Evolutionary conservation across 176 grass and related monocot genomes (phyloP).

Genomic region (Oryza longistaminata): DNA sequence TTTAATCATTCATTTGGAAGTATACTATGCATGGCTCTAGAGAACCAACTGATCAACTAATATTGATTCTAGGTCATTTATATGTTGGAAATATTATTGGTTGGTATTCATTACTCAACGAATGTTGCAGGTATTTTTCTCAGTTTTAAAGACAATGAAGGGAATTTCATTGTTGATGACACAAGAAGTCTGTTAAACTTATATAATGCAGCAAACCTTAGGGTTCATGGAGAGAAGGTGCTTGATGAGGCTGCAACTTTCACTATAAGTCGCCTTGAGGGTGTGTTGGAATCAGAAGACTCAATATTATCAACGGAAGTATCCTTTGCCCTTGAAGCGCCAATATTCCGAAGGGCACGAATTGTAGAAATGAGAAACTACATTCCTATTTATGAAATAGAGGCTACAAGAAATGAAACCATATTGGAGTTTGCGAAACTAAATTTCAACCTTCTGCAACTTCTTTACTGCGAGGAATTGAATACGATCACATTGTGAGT

Average conservation of each 20-base stretch:
- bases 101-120: background rate
- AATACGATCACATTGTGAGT: slow-evolving; percentile 36
- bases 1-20: background rate
- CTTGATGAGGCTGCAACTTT: slow-evolving; percentile 41
- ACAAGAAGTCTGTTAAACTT: slow-evolving; percentile 48
- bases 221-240: slow-evolving; percentile 29
- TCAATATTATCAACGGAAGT: slow-evolving; percentile 11
- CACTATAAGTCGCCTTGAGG: slow-evolving; percentile 26
- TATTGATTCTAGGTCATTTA: background rate
- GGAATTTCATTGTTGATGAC: background rate
- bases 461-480: slow-evolving; percentile 51
- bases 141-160: slow-evolving; percentile 29
- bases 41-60: background rate
- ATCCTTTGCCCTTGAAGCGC: slow-evolving; percentile 10
- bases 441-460: slow-evolving; percentile 56
- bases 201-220: slow-evolving; percentile 39
- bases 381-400: slow-evolving; percentile 39
- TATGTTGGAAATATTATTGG: background rate
- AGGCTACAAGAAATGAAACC: slow-evolving; percentile 17
- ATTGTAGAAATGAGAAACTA: slow-evolving; percentile 44
- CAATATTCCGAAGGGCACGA: slow-evolving; percentile 33
- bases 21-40: background rate
- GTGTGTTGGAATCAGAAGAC: background rate
- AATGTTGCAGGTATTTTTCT: slow-evolving; percentile 31
- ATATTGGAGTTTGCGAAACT: slow-evolving; percentile 49